A percentile compares a stretch with the other conserved stretches of the same genome.
Evolutionary conservation across 768 basidiomycete species (phyloP).

Genomic region (Sarcodon aspratus): DNA sequence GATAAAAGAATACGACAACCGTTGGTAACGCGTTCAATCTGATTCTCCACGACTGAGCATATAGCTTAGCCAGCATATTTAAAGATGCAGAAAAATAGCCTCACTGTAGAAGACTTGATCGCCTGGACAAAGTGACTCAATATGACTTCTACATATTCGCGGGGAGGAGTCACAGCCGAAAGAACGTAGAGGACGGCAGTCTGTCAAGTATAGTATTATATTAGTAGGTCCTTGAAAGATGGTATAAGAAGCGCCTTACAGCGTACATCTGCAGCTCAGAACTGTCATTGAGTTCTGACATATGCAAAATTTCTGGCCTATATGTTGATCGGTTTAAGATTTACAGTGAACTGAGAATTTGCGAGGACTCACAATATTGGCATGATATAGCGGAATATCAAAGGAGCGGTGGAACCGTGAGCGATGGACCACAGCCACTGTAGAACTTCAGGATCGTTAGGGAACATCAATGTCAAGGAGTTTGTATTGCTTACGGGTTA

Average conservation of each 20-base stretch:
- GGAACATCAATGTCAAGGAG: slow-evolving; percentile 1
- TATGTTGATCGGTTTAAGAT: slow-evolving; percentile 4
- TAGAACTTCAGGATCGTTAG: slow-evolving; percentile 36
- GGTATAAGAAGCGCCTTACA: background rate
- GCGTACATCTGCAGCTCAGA: slow-evolving; percentile 70
- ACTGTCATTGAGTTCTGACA: slow-evolving; percentile 85
- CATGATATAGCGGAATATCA: slow-evolving; percentile 69
- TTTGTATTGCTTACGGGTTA: slow-evolving; percentile 48
- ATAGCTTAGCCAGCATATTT: slow-evolving; percentile 1
- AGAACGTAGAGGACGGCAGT: slow-evolving; percentile 73
- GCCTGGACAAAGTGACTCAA: slow-evolving; percentile 52
- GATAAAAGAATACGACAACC: slow-evolving; percentile 83
- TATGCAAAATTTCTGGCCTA: slow-evolving; percentile 80
- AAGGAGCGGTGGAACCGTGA: slow-evolving; percentile 61
- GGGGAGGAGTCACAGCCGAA: slow-evolving; percentile 69
- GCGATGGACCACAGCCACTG: slow-evolving; percentile 75
- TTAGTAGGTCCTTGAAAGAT: background rate
- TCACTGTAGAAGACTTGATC: slow-evolving; percentile 69
- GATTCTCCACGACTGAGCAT: slow-evolving; percentile 75
- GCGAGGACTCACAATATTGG: slow-evolving; percentile 52
- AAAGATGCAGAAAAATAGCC: slow-evolving; percentile 9
- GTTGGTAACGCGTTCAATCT: slow-evolving; percentile 82
- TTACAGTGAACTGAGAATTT: slow-evolving; percentile 1
- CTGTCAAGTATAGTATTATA: slow-evolving; percentile 12
- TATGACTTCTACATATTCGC: slow-evolving; percentile 50